Percentiles rank a stretch among this genome's conserved stretches.
Evolutionary conservation across 2,329 filamentous ascomycete species (phyloP).

Genomic region (Neofusicoccum sp.): DNA sequence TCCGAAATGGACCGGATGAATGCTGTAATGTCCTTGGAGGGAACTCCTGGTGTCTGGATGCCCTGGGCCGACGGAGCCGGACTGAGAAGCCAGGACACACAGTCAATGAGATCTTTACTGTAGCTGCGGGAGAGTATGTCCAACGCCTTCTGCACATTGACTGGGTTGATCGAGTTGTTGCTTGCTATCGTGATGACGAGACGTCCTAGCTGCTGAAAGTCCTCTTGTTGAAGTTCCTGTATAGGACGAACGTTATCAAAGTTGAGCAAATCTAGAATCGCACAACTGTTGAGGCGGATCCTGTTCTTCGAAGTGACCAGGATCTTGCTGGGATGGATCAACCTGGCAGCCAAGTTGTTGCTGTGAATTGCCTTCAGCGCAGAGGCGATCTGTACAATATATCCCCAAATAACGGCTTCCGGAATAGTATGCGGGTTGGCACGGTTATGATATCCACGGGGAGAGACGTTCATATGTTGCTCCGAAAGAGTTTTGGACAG

Average conservation of each 20-base stretch:
- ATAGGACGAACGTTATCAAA: conserved; percentile 69
- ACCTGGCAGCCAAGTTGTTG: conserved; percentile 76
- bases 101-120: conserved; percentile 73
- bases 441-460: conserved; percentile 20
- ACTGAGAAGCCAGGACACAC: conserved; percentile 76
- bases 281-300: conserved; percentile 82
- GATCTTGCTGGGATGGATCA: conserved; percentile 85
- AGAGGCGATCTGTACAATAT: conserved; percentile 86
- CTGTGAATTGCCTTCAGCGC: conserved; percentile 84
- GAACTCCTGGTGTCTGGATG: conserved; percentile 20
- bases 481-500: conserved; percentile 87
- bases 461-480: conserved; percentile 60
- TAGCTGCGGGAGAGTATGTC: conserved; percentile 61
- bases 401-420: conserved; percentile 75
- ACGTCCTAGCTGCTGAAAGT: conserved; percentile 79
- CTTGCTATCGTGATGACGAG: conserved; percentile 80
- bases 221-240: conserved; percentile 79
- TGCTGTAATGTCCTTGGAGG: conserved; percentile 71
- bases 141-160: conserved; percentile 59
- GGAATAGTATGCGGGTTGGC: conserved; percentile 27
- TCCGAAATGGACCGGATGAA: conserved; percentile 76
- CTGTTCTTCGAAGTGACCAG: conserved; percentile 87
- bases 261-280: conserved; percentile 84
- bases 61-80: conserved; percentile 53
- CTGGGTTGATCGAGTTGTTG: conserved; percentile 57